Conservation (phyloP, 768 basidiomycete genomes). For the Exidia glandulosa region DNA sequence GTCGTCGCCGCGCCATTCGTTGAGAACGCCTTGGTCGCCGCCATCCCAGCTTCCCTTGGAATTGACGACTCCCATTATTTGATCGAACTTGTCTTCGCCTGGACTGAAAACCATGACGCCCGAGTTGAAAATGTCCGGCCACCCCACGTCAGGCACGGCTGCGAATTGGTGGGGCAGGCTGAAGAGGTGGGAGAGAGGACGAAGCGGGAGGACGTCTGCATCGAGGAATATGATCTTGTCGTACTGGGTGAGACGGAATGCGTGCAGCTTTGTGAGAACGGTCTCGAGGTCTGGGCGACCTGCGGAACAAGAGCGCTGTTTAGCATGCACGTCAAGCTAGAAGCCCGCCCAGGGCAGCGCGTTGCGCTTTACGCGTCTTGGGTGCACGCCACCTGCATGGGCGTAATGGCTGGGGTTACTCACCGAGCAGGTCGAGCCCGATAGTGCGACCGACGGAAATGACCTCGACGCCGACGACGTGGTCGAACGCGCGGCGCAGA, state of each 20-base stretch:
- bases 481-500: constrained; percentile 67
- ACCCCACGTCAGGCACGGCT: constrained; percentile 93
- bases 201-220: constrained; percentile 80
- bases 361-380: not conserved
- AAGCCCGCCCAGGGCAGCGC: constrained; percentile 2
- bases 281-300: constrained; percentile 90
- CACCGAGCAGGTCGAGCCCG: constrained; percentile 76
- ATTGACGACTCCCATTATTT: constrained; percentile 58
- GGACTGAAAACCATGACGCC: constrained; percentile 86
- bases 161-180: constrained; percentile 71
- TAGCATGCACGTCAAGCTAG: constrained; percentile 6
- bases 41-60: constrained; percentile 90
- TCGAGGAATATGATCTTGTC: constrained; percentile 83
- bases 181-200: constrained; percentile 90
- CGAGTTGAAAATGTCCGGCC: constrained; percentile 99
- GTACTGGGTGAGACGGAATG: constrained; percentile 85
- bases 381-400: constrained; percentile 9
- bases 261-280: constrained; percentile 92
- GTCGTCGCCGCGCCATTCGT: constrained; percentile 79
- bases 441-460: constrained; percentile 59
- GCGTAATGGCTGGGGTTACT: constrained; percentile 17
- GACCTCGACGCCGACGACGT: constrained; percentile 86
- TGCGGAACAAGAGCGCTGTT: constrained; percentile 21
- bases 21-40: constrained; percentile 95
- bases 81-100: constrained; percentile 69